Base-by-base conservation (phyloP, 805 yeast genomes). In the Isabelozyma rhagii region DNA sequence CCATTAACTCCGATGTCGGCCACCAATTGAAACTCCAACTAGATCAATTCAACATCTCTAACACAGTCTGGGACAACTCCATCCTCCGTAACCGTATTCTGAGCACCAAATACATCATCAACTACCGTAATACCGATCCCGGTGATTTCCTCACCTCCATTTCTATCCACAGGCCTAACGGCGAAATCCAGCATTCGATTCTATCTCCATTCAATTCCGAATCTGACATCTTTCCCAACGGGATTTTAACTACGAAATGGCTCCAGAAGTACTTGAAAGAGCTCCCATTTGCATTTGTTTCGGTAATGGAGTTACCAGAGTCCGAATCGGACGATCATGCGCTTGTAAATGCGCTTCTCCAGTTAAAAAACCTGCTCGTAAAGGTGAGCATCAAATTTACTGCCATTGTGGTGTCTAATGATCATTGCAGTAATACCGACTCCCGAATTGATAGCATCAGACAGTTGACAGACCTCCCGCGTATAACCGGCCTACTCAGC, bases 121-220 rank as follows among this genome's bases (percentile, higher is more conserved):
- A 57, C 15, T 53, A 54, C 38, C 50, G 39, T 2, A 50, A 50
- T 9, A 15, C 45, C 7, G 47, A 49, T 4, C 44, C 54, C 46
- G 44, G 36, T 9, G 5, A 48, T 31, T 14, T 27, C 46, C 5
- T 39, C 41, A 25, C 25, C 10, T 29, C 29, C 27, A 25, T 15
- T 21, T 36, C 5, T 31, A 14, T 21, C 29, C 44, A 48, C 46
- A 15, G 43, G 25, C 31, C 21, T 40, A 11, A 55, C 5, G 14
- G 9, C 44, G 31, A 41, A 13, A 11, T 52, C 5, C 52, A 44
- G 4, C 75, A 71, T 48, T 65, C 72, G n/a, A 45, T 39, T 5
- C 45, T 64, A 5, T 72, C 78, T 0, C 79, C 78, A 1, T 72
- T 74, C 56, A 62, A 70, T 46, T 49, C 58, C 2, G 46, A 55